Conservation (phyloP, 1,284 basidiomycete genomes). For the Apiotrichum mycotoxinovorans region DNA sequence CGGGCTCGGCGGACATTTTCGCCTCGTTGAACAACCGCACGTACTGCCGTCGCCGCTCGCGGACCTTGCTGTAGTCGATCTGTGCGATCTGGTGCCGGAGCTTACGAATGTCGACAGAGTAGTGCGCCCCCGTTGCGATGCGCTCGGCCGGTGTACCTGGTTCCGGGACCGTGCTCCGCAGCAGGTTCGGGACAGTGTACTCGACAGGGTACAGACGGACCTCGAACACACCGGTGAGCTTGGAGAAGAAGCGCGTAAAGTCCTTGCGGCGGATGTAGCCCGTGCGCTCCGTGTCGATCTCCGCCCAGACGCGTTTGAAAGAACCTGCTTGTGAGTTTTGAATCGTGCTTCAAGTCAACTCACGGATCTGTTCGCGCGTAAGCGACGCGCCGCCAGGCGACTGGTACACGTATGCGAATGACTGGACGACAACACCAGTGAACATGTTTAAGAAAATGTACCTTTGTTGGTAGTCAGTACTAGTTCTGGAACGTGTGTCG, state of each 20-base stretch:
- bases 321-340: conserved; percentile 29
- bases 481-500: conserved; percentile 4
- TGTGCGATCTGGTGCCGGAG: conserved; percentile 60
- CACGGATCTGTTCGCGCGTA: conserved; percentile 80
- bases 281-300: conserved; percentile 72
- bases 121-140: conserved; percentile 40
- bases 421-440: conserved; percentile 93
- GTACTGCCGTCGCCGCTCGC: conserved; percentile 65
- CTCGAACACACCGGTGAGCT: conserved; percentile 63
- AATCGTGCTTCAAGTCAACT: conserved; percentile 13
- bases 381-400: conserved; percentile 73
- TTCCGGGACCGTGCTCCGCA: conserved; percentile 40
- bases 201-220: conserved; percentile 74
- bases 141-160: conserved; percentile 23
- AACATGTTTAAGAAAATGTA: conserved; percentile 95
- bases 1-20: conserved; percentile 64
- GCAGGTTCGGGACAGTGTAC: conserved; percentile 61
- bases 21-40: conserved; percentile 81
- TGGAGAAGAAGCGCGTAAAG: conserved; percentile 73
- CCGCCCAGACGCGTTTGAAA: conserved; percentile 93
- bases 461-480: conserved; percentile 51
- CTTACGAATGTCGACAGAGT: conserved; percentile 63
- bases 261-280: conserved; percentile 70
- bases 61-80: conserved; percentile 64
- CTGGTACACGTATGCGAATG: conserved; percentile 94